phyloP scores from a whole-genome alignment of 352 stramenopile genomes.

The Phytopythium delawarense region DNA sequence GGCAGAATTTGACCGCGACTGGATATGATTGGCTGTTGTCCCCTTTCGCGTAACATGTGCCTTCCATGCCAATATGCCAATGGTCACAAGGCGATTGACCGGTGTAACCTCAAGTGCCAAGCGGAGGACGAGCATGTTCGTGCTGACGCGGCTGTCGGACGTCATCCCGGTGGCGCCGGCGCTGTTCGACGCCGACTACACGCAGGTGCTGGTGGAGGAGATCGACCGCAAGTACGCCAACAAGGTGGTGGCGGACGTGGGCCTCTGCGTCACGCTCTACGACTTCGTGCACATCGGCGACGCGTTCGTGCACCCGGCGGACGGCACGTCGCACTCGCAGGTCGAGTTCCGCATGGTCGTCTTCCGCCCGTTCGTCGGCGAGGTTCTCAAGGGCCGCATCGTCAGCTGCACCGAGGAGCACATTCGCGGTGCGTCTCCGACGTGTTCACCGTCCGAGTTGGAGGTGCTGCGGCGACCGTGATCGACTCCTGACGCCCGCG shows the following conservation, averaged over 20 bases:
- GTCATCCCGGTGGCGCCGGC: slow-evolving; percentile 79
- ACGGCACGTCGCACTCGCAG: slow-evolving; percentile 85
- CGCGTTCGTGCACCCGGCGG: slow-evolving; percentile 78
- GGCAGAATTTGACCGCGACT: too few species aligned
- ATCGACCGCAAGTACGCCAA: slow-evolving; percentile 90
- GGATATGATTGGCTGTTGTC: too few species aligned
- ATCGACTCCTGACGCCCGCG: too few species aligned
- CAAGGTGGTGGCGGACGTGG: slow-evolving; percentile 86
- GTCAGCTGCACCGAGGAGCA: slow-evolving; percentile 88
- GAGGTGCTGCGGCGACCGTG: too few species aligned
- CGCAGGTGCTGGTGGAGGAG: slow-evolving; percentile 83
- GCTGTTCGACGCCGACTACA: slow-evolving; percentile 81
- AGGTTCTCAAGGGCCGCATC: slow-evolving; percentile 87
- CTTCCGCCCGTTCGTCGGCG: slow-evolving; percentile 84
- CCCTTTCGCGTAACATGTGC: too few species aligned
- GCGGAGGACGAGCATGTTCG: slow-evolving; percentile 49
- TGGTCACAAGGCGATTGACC: too few species aligned
- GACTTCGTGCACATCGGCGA: slow-evolving; percentile 88
- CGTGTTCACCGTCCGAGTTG: too few species aligned
- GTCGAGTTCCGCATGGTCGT: slow-evolving; percentile 90
- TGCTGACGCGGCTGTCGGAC: slow-evolving; percentile 81
- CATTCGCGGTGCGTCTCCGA: slow-evolving; percentile 49
- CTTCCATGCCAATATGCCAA: too few species aligned
- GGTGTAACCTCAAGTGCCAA: neutral
- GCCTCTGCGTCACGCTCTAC: slow-evolving; percentile 86